Conservation (phyloP, 306 rosid species). For the Erythrophleum fordii region DNA sequence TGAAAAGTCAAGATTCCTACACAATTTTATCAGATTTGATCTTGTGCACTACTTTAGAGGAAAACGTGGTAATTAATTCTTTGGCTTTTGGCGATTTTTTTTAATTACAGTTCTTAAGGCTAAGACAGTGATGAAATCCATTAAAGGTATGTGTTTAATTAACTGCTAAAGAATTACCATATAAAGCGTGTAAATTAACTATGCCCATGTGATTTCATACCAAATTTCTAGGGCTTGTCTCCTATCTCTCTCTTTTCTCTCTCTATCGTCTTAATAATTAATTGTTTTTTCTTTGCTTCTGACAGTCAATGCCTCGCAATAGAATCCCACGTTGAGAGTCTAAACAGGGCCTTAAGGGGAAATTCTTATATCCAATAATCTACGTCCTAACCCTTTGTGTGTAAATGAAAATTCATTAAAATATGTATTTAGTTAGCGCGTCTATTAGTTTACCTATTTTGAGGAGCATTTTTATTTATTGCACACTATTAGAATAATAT, state of each 20-base stretch:
- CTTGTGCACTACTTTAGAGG: slow-evolving; percentile 18
- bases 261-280: background rate
- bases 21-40: no score
- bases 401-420: no score
- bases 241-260: background rate
- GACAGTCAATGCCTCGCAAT: slow-evolving; percentile 47
- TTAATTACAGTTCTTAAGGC: background rate
- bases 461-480: no score
- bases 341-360: background rate
- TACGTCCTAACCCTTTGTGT: no score
- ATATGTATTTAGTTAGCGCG: no score
- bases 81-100: background rate
- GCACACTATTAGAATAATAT: no score
- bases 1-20: slow-evolving; percentile 45
- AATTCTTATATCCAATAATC: no score
- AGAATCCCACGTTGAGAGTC: background rate
- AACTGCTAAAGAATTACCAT: no score
- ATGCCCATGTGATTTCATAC: slow-evolving; percentile 44
- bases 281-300: background rate
- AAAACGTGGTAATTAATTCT: slow-evolving; percentile 20
- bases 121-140: slow-evolving; percentile 21
- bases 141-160: no score
- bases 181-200: background rate
- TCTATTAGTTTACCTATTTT: no score
- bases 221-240: slow-evolving; percentile 3